Evolutionary conservation across 805 yeast species (phyloP), one percentile per base, ranked within the genome.

Genomic region (Candida vaughaniae): DNA sequence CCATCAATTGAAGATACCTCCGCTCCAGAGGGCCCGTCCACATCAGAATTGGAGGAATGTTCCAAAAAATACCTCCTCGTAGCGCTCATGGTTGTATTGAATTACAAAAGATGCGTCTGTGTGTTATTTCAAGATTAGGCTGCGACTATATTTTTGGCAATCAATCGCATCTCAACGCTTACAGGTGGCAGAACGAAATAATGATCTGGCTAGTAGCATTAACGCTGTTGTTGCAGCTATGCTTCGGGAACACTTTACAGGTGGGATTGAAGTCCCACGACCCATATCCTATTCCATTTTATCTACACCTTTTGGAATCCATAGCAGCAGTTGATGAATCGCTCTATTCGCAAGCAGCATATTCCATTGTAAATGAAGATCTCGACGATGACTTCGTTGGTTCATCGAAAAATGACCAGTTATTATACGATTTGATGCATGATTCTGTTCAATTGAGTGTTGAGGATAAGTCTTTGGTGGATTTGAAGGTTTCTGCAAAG

Each of bases 401-500:
- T 6, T 18, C 34, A 11, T 22, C 29, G n/a, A 17, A 16, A 2
- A 25, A 36, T 14, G 44, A 45, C 33, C 22, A 39, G 22, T 25
- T 29, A 6, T 17, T 39, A 6, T 31, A 46, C 27, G 16, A 20
- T 9, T 25, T 25, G 31, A 9, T 45, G 2, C 39, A 38, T 23
- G 25, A 31, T 3, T 16, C 27, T 2, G 26, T 36, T 4, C 31
- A 32, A 5, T 20, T 57, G n/a, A 42, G 41, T 35, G 15, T 29
- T 2, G 40, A 28, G 4, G 29, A 52, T 4, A 30, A 35, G 16
- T 41, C 55, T 6, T 48, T 73, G 20, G 55, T 72, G 6, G 64
- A 75, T 41, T 60, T 76, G 22, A 60, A 73, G 25, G 45, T 78
- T 22, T 71, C 71, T 0, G 56, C 74, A 36, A 72, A 79, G 31